Conservation (phyloP, 78 protist genomes). For the Planoprotostelium fungivorum region DNA sequence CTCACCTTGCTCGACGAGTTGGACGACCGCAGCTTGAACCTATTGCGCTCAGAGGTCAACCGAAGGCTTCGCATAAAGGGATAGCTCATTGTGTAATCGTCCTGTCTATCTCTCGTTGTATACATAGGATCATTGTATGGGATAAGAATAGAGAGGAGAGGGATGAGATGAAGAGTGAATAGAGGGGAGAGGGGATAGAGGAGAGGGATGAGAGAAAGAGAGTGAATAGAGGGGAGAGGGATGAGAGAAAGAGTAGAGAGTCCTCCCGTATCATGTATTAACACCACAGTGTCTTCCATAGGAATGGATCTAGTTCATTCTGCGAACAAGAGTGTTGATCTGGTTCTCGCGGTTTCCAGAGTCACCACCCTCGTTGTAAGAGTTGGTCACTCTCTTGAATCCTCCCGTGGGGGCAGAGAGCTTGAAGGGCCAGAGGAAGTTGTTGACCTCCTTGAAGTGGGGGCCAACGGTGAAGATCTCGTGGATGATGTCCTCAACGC, state of each 20-base stretch:
- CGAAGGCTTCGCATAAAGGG: background rate
- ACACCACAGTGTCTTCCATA: no score
- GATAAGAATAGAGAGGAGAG: no score
- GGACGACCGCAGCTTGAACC: background rate
- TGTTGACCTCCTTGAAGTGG: slow-evolving; percentile 90
- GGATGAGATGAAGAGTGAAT: no score
- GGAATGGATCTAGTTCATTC: slow-evolving; percentile 86
- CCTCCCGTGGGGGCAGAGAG: slow-evolving; percentile 94
- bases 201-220: no score
- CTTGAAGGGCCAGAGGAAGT: slow-evolving; percentile 99
- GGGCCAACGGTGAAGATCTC: slow-evolving; percentile 97
- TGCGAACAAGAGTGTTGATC: slow-evolving; percentile 83
- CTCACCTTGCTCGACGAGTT: background rate
- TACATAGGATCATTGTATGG: no score
- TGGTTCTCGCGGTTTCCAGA: slow-evolving; percentile 95
- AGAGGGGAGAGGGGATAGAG: no score
- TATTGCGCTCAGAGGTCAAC: background rate
- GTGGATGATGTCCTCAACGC: slow-evolving; percentile 99
- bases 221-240: no score
- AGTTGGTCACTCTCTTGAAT: slow-evolving; percentile 64
- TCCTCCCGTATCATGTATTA: no score
- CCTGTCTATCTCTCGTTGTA: no score
- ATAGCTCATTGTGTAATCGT: no score
- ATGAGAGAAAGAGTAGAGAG: no score
- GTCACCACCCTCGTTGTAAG: slow-evolving; percentile 99